Evolutionary conservation across 371 early-diverging fungal genomes (phyloP).

Genomic region (Mortierella sp.): DNA sequence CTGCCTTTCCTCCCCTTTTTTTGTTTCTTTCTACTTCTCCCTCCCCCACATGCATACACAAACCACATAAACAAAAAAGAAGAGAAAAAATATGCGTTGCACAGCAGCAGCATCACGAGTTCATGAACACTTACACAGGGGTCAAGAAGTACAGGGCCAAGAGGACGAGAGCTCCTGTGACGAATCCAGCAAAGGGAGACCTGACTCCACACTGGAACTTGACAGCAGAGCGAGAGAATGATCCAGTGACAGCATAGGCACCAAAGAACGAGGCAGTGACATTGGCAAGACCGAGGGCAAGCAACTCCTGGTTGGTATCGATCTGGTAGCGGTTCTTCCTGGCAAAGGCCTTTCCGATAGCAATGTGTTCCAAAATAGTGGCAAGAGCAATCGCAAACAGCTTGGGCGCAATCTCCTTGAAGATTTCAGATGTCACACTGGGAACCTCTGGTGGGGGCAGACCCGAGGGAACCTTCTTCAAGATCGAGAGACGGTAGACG

Average conservation of each 20-base stretch:
- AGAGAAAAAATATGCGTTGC: background rate
- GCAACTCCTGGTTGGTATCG: constrained; percentile 83
- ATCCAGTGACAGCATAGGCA: constrained; percentile 87
- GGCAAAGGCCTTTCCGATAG: constrained; percentile 85
- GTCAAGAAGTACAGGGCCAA: constrained; percentile 82
- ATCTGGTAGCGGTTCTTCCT: constrained; percentile 66
- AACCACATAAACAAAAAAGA: background rate
- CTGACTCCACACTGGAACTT: constrained; percentile 67
- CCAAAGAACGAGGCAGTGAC: constrained; percentile 85
- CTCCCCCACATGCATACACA: background rate
- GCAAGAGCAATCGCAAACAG: constrained; percentile 80
- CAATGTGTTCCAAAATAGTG: constrained; percentile 88
- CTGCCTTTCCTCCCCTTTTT: background rate
- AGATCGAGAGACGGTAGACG: constrained; percentile 60
- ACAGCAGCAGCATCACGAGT: constrained; percentile 6
- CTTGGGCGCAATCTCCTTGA: constrained; percentile 63
- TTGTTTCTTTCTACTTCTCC: background rate
- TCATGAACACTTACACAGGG: constrained; percentile 63
- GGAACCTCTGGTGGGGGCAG: constrained; percentile 74
- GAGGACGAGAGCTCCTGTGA: constrained; percentile 82
- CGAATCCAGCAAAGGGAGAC: constrained; percentile 81
- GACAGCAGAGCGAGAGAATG: constrained; percentile 89
- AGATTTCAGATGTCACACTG: constrained; percentile 56
- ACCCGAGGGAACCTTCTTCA: constrained; percentile 81
- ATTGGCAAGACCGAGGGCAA: constrained; percentile 86